Evolutionary conservation across 2,329 filamentous ascomycete genomes (phyloP), one percentile per base, ranked within the genome.

Genomic region (Paraphaeosphaeria minitans): DNA sequence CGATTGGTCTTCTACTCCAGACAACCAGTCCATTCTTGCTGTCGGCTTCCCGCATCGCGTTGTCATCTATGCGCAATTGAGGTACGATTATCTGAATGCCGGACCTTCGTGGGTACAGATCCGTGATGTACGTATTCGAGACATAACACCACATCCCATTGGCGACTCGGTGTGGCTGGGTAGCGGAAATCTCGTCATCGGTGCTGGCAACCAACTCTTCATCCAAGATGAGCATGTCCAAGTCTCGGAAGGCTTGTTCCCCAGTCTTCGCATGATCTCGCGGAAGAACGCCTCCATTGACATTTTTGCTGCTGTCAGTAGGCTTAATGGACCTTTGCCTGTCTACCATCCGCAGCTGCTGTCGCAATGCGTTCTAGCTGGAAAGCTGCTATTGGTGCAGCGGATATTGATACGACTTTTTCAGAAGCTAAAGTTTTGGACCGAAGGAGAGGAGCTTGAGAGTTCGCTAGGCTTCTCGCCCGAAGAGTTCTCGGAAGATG

Each of bases 301-400:
- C 71, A 80, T 97, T 4, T 96, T 96, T 65, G 87, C 93, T 41
- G 85, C 93, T 9, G 91, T 96, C 12, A 90, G 91, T 65, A 84
- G 91, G 60, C 82, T 98, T 50, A 98, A 97, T 70, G 91, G 92
- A 0, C 90, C 93, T 2, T 80, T 98, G 7, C 92, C 95, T 0
- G 84, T 96, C 2, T 99, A 96, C 68, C 94, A 99, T 69, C 95
- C 95, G 0, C 92, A 96, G 69, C 91, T 97, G 58, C 78, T 98
- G 27, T 90, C 91, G 53, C 91, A 97, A 74, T 94, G 91, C 67
- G 92, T 96, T 39, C 81, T 97, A 27, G 85, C 88, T 21, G 94
- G 93, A 0, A 96, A 96, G 72, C 84, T 84, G 35, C 74, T 78
- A 3, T 76, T 92, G 6, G 92, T 95, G 2, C 89, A 92, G 65